A percentile compares a stretch with the other conserved stretches of the same genome.
phyloP scores from a whole-genome alignment of 306 rosid species.

The Acmispon strigosus region DNA sequence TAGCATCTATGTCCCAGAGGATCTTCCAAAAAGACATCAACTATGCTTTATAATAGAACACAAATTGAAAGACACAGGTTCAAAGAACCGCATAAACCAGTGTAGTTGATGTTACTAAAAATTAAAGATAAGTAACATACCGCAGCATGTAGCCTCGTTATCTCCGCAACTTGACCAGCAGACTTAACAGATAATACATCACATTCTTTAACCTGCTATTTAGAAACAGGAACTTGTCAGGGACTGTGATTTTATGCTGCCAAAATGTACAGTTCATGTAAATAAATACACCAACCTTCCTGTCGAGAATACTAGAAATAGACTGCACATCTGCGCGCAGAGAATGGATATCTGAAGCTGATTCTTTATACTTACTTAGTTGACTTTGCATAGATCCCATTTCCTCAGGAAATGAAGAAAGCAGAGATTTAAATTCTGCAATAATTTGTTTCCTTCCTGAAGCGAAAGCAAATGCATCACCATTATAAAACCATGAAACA shows the following conservation, averaged over 20 bases:
- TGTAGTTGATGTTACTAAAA: neutral
- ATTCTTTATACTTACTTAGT: constrained; percentile 70
- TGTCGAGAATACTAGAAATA: constrained; percentile 61
- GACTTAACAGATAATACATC: constrained; percentile 48
- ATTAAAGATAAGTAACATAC: constrained; percentile 36
- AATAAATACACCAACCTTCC: constrained; percentile 58
- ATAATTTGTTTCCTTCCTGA: constrained; percentile 88
- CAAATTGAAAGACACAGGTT: neutral
- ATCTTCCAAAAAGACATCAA: neutral
- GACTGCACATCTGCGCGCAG: constrained; percentile 81
- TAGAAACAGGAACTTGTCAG: neutral
- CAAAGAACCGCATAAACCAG: neutral
- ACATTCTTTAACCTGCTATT: constrained; percentile 65
- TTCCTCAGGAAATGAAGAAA: constrained; percentile 90
- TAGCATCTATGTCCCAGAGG: neutral
- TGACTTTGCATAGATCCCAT: constrained; percentile 90
- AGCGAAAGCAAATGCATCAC: constrained; percentile 28
- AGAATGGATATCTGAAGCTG: constrained; percentile 82
- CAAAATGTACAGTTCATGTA: neutral
- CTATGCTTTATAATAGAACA: neutral
- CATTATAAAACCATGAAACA: neutral
- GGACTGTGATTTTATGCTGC: constrained; percentile 14
- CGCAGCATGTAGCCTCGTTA: constrained; percentile 54
- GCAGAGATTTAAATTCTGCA: constrained; percentile 73
- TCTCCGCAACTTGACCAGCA: constrained; percentile 59